Base-by-base conservation (phyloP, 2,329 filamentous ascomycete genomes). In the Lomentospora prolificans region DNA sequence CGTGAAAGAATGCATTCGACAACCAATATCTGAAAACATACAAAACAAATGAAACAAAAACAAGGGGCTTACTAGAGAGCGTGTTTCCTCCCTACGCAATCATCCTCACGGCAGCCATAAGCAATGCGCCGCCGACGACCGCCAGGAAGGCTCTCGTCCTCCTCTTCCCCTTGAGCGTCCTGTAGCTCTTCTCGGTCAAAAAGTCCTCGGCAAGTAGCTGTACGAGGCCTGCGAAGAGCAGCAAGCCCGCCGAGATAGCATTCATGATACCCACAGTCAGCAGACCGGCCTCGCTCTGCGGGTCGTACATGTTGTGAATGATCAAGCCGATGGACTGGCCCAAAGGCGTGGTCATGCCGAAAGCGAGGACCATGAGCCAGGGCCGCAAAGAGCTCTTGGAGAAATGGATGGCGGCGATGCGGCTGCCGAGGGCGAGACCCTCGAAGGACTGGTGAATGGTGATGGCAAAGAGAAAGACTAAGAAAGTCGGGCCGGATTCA, bases 371-470 rank as follows among this genome's bases (percentile, higher is more conserved):
- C 86, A 90, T 90, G 7, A 90, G 75, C 86, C 86, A 95, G 0
- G 94, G 92, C 51, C 87, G 87, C 1, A 81, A 71, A 0, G 88
- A 92, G 2, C 79, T 78, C 19, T 79, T 78, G 0, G 87, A 81
- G 64, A 96, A 96, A 67, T 86, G 83, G 27, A 95, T 82, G 8
- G 87, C 86, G 0, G 89, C 87, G 63, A 95, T 95, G 57, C 90
- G 86, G 46, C 87, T 87, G 5, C 90, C 90, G 3, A 95, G 80
- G 0, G 90, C 90, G 12, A 95, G 82, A 2, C 90, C 90, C 71
- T 95, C 90, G 61, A 95, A 95, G 1, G 87, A 90, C 71, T 95
- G 87, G 65, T 94, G 89, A 69, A 92, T 91, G 60, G 81, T 83
- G 59, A 94, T 90, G 52, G 89, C 89, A 28, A 91, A 76, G 0